Evolutionary conservation across 164 flowering plant species (phyloP), one percentile per base, ranked within the genome.

Genomic region (Sedum album): DNA sequence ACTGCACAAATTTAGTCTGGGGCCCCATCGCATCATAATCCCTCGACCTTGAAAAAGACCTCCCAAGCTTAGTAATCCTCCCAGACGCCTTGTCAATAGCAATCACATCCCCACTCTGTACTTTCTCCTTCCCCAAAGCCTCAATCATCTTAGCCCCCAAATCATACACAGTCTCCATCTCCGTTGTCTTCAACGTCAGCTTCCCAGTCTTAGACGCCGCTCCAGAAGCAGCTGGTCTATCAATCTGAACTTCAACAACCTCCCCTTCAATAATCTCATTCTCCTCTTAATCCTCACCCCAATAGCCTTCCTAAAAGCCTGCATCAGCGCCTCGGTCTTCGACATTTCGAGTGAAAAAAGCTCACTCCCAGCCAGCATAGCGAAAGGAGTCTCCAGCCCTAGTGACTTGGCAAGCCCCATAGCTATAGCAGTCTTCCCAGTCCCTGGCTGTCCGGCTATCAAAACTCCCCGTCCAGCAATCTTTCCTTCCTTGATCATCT

Each of bases 71-170:
- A 0, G 89, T 85, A 17, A 93, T 85, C 82, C 91, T 93, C 69
- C 96, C 98, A 0, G 90, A 81, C 0, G 90, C 84, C 83, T 93
- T 93, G 71, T 93, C 97, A 35, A 93, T 88, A 1, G 86, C 98
- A 60, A 93, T 76, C 20, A 93, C 96, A 74, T 93, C 97, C 20
- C 98, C 97, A 61, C 98, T 91, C 84, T 88, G 93, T 46, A 91
- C 96, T 81, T 93, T 93, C 82, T 93, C 88, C 84, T 88, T 91
- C 68, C 84, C 84, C 75, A 93, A 62, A 0, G 93, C 86, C 82
- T 93, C 98, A 65, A 93, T 93, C 95, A 93, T 88, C 83, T 93
- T 93, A 15, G 86, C 85, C 60, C 98, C 98, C 73, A 93, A 66
- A 35, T 93, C 97, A 62, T 93, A 91, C 20, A 88, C 90, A 0